Evolutionary conservation across 2,329 filamentous ascomycete genomes (phyloP), one percentile per base, ranked within the genome.

Genomic region (Lasiodiplodia hormozganensis): DNA sequence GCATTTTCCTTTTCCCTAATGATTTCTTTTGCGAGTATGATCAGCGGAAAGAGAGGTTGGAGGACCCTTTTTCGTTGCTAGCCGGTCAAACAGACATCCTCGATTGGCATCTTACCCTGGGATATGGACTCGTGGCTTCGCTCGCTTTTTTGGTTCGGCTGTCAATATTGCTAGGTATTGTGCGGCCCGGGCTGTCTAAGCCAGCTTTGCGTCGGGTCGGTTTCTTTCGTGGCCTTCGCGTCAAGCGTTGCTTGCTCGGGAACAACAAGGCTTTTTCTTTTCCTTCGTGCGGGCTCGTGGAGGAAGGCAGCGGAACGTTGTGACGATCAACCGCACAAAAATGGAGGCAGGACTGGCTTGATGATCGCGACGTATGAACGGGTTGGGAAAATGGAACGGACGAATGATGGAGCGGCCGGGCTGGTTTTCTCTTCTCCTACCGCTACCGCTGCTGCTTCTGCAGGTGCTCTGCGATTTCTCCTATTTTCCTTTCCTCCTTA

Each of bases 1-100:
- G 49, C 34, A 54, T 65, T 47, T 56, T 54, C 62, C 47, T 56
- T 65, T 56, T 47, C 21, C 23, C 43, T 64, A 64, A 64, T 64
- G 60, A 49, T 52, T 34, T 49, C 36, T 49, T 62, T 23, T n/a
- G 21, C 60, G 60, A 64, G 47, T 64, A 64, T 64, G 31, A 52
- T 25, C 28, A 53, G 43, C 60, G 47, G 51, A 64, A 62, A 62
- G 43, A 40, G n/a, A 23, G 23, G 40, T 25, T 34, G 43, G 14
- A 36, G 38, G 28, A 12, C 40, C 23, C 25, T 51, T 52, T 52
- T 64, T 64, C 60, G 43, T 52, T 34, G 47, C 47, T 52, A 64
- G 60, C n/a, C 60, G 43, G 60, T 52, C 60, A 64, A 51, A 64
- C 60, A 64, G 23, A 64, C 43, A 18, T 51, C 14, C 21, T 62